phyloP scores from a whole-genome alignment of 2,329 filamentous ascomycete genomes.

The Septoria petroselini region DNA sequence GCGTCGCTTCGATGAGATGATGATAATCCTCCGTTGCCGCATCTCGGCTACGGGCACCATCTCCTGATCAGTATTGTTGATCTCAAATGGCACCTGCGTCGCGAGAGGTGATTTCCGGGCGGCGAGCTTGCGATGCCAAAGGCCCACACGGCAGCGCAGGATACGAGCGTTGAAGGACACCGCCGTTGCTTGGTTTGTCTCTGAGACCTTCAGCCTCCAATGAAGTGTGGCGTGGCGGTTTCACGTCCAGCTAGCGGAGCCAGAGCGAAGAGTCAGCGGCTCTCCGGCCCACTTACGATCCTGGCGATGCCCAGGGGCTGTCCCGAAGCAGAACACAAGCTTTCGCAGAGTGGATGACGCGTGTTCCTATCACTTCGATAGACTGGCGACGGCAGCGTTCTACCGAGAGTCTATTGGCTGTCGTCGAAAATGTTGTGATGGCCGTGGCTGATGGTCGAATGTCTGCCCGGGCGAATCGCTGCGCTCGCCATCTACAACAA shows the following conservation, averaged over 20 bases:
- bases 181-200: conserved; percentile 7
- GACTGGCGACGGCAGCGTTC: not conserved
- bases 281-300: conserved; percentile 3
- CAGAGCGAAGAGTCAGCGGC: conserved; percentile 7
- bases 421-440: not conserved
- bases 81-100: not conserved
- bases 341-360: conserved; percentile 2
- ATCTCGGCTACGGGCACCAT: not conserved
- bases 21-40: too few species aligned
- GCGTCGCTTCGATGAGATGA: too few species aligned
- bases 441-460: conserved; percentile 2
- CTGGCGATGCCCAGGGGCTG: not conserved
- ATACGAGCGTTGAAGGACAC: conserved; percentile 3
- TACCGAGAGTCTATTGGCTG: conserved; percentile 1
- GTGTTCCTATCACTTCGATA: not conserved
- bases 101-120: conserved; percentile 9
- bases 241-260: conserved; percentile 3
- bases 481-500: not conserved
- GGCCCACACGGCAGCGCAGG: conserved; percentile 2
- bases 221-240: conserved; percentile 9
- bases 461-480: not conserved
- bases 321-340: conserved; percentile 1
- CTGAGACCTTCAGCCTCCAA: conserved; percentile 1
- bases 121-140: conserved; percentile 4
- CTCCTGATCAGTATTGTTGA: not conserved